Evolutionary conservation across 192 early-diverging fungal species (phyloP).

Genomic region (Coemansia sp.): DNA sequence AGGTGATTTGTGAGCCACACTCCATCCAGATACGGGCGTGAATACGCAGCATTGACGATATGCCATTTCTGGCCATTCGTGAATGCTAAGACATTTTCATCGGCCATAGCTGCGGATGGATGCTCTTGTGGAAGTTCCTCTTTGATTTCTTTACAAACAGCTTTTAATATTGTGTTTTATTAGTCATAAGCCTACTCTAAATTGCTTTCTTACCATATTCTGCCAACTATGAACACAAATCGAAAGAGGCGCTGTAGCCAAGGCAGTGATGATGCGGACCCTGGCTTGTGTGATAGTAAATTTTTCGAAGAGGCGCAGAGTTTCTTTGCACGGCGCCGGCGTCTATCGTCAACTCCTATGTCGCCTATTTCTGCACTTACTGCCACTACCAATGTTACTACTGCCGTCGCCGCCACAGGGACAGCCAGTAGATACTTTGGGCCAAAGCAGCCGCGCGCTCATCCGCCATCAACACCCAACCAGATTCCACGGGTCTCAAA

Average conservation of each 20-base stretch:
- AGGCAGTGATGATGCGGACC: background rate
- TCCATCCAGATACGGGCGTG: too few relatives aligned
- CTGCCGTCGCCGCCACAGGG: background rate
- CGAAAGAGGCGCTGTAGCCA: background rate
- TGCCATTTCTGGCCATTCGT: background rate
- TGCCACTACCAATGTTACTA: background rate
- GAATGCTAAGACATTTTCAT: background rate
- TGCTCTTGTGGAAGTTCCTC: background rate
- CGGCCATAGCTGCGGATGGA: background rate
- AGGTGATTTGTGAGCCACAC: too few relatives aligned
- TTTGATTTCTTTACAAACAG: background rate
- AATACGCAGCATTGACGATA: background rate
- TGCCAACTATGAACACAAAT: background rate
- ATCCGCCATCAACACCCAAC: background rate
- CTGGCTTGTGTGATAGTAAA: background rate
- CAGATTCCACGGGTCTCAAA: background rate
- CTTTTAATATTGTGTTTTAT: background rate
- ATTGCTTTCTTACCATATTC: background rate
- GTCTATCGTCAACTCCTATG: background rate
- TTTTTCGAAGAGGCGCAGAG: conserved; percentile 1
- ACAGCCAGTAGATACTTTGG: conserved; percentile 15
- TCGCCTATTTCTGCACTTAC: background rate
- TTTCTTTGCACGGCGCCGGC: background rate
- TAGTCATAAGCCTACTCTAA: background rate
- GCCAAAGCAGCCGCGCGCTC: conserved; percentile 3